phyloP scores from a whole-genome alignment of 2,329 filamentous ascomycete species.

The Fusarium sp. region DNA sequence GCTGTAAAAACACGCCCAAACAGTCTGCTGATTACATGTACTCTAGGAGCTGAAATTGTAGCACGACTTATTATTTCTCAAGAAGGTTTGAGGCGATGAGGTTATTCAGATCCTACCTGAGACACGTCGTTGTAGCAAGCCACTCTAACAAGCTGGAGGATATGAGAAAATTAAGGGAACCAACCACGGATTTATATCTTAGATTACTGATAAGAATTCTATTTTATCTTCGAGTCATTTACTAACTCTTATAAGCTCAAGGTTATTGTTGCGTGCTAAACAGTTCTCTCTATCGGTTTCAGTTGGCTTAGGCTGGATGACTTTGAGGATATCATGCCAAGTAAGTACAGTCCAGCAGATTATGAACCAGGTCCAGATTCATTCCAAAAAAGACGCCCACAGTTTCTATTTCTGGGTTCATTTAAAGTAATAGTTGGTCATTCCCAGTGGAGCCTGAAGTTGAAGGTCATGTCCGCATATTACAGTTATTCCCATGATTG shows the following conservation, averaged over 20 bases:
- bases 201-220: accelerated
- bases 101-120: background rate
- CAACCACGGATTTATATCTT: accelerated
- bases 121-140: background rate
- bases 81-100: accelerated
- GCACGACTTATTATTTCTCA: accelerated
- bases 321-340: accelerated
- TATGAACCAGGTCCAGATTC: accelerated
- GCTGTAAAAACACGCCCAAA: accelerated
- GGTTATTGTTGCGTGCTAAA: accelerated
- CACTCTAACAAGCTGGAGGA: no score
- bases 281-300: background rate
- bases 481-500: background rate
- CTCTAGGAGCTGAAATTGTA: accelerated
- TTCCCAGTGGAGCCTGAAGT: background rate
- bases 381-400: accelerated
- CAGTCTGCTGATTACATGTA: accelerated
- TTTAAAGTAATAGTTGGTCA: accelerated
- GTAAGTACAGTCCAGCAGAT: background rate
- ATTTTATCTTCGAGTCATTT: background rate
- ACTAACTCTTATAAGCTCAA: accelerated
- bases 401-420: background rate
- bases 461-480: background rate
- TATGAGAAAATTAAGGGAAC: accelerated
- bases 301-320: accelerated